Evolutionary conservation across 2,329 filamentous ascomycete species (phyloP).

Genomic region (Pestalotiopsis fici): DNA sequence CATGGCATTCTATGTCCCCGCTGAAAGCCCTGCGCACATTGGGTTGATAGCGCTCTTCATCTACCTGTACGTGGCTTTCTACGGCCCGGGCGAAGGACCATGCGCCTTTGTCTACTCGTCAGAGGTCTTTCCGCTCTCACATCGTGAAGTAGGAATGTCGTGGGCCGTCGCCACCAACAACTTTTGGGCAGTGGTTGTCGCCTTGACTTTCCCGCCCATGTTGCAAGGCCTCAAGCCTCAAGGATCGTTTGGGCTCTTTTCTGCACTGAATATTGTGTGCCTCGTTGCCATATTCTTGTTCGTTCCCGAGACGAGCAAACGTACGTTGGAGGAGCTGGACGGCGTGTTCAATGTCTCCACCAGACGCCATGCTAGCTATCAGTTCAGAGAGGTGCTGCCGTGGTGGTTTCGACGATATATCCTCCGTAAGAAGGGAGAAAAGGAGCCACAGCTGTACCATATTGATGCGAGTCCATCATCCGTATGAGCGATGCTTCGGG

Average conservation of each 20-base stretch:
- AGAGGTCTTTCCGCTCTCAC: constrained; percentile 64
- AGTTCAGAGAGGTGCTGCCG: constrained; percentile 10
- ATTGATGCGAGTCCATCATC: background rate
- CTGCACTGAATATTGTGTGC: constrained; percentile 44
- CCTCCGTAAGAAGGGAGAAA: constrained; percentile 3
- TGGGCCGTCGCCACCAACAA: constrained; percentile 2
- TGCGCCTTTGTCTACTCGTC: constrained; percentile 68
- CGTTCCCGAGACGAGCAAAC: constrained; percentile 36
- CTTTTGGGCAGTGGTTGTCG: constrained; percentile 5
- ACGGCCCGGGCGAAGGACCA: constrained; percentile 28
- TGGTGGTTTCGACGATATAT: constrained; percentile 14
- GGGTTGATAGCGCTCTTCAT: constrained; percentile 61
- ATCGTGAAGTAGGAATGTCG: constrained; percentile 59
- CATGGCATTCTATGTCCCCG: constrained; percentile 17
- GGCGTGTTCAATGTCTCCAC: constrained; percentile 21
- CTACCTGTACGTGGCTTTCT: constrained; percentile 60
- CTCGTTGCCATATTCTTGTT: constrained; percentile 40
- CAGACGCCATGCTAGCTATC: constrained; percentile 12
- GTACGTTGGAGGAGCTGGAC: constrained; percentile 38
- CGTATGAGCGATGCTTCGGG: background rate
- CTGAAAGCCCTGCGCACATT: constrained; percentile 43
- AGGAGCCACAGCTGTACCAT: background rate
- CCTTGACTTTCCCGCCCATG: constrained; percentile 45
- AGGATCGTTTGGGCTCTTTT: constrained; percentile 48
- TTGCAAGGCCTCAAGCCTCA: constrained; percentile 38